A percentile compares a stretch with the other conserved stretches of the same genome.
phyloP scores from a whole-genome alignment of 352 stramenopile species.

The Phytophthora cactorum region DNA sequence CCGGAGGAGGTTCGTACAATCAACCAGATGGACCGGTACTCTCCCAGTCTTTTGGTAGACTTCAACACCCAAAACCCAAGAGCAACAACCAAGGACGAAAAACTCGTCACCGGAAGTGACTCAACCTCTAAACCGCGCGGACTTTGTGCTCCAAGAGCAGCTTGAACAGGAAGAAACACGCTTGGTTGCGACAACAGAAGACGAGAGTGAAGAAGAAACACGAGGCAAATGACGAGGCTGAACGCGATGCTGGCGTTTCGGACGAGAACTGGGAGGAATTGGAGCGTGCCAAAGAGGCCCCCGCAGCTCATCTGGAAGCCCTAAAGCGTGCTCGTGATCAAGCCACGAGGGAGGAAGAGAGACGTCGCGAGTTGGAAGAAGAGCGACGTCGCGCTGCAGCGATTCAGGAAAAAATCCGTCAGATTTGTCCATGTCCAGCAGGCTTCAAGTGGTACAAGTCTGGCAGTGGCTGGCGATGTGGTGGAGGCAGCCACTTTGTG shows the following conservation, averaged over 20 bases:
- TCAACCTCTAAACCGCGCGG: neutral
- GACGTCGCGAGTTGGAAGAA: constrained; percentile 46
- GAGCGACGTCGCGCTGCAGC: constrained; percentile 42
- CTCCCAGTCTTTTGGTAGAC: constrained; percentile 24
- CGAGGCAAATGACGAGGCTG: constrained; percentile 14
- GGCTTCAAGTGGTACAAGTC: constrained; percentile 74
- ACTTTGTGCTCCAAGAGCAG: neutral
- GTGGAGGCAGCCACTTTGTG: constrained; percentile 75
- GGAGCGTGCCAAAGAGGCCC: constrained; percentile 59
- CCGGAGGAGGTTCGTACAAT: constrained; percentile 60
- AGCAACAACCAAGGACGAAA: neutral
- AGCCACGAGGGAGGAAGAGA: constrained; percentile 41
- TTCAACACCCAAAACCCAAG: neutral
- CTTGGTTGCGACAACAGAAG: constrained; percentile 5
- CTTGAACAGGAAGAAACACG: constrained; percentile 17
- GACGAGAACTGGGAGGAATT: constrained; percentile 75
- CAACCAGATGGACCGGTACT: constrained; percentile 28
- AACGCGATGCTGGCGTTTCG: constrained; percentile 54
- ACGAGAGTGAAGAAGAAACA: constrained; percentile 10
- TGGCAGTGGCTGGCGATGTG: constrained; percentile 75
- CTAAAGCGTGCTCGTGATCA: constrained; percentile 27
- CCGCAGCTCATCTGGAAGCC: constrained; percentile 44
- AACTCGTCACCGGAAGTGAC: too few relatives aligned
- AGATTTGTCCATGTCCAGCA: constrained; percentile 62
- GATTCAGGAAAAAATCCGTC: constrained; percentile 67